Base-by-base conservation (phyloP, 768 basidiomycete genomes). In the Rhizopogon rudus region DNA sequence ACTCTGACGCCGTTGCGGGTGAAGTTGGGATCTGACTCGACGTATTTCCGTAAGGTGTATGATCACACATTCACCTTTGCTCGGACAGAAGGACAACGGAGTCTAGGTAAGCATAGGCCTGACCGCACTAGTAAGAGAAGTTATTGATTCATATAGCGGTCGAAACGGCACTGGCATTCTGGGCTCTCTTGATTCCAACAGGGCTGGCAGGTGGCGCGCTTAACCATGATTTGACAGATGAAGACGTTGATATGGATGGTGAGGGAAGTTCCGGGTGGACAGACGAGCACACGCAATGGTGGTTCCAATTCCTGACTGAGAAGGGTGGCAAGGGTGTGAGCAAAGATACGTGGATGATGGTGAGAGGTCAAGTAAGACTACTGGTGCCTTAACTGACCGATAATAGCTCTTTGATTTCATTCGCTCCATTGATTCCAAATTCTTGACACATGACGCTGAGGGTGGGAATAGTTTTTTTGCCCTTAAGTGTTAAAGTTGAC, bases 261-360 rank as follows among this genome's bases (percentile, higher is more conserved):
- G 67, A 65, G 43, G 61, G 42, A 6, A 69, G 68, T 25, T 77
- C 72, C 8, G 87, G 87, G 3, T 92, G 87, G 86, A 75, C 77
- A 59, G 72, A 74, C 46, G 77, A 81, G 57, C 80, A 87, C 64
- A 81, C 78, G 14, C 66, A 81, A 25, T 82, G 81, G 81, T 95
- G 93, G 93, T 82, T 87, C 62, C 83, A 86, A n/a, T 95, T 83
- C 67, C 68, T 94, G 67, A 58, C 49, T 7, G 73, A 79, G 65
- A 85, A 81, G 60, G 84, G 83, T 1, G 75, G 75, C 20, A 88
- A 87, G 65, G 91, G 90, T 5, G 79, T 95, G 33, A 93, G 89
- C 72, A 91, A 88, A 71, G 92, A 93, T 71, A 90, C 88, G 16
- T 93, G 91, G 92, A 70, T 77, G 51, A 93, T 93, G 91, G 91